Base-by-base conservation (phyloP, 2,329 filamentous ascomycete species). In the Neonectria coccinea region DNA sequence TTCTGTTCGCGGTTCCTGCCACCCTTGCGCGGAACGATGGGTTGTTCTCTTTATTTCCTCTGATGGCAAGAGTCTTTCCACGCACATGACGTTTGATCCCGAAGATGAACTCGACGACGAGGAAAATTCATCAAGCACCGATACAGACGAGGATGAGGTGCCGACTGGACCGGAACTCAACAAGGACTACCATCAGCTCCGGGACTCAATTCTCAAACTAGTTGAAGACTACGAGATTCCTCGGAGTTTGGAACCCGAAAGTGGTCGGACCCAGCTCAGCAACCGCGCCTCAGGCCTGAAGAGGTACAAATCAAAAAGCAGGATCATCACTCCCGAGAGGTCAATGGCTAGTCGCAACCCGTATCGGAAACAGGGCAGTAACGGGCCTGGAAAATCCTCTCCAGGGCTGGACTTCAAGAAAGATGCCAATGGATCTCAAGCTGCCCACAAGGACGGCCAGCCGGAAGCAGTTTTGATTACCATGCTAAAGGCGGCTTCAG, bases 1-100 rank as follows among this genome's bases (percentile, higher is more conserved):
- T 14, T 85, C 83, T 12, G 83, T 90, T 18, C 88, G 89, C 54
- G 91, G 91, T 22, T 83, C 87, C 14, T 91, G 89, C 59, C 92
- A 96, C 72, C 93, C 93, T 9, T 95, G 92, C 66, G 90, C 91
- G 1, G 93, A 97, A 78, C 85, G 90, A 60, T 97, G 93, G 93
- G 87, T 91, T 5, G 90, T 96, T 7, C 81, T 97, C 9, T 95
- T 94, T 73, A 88, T 97, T 60, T 91, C 91, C 0, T 80, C 88
- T 1, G 89, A 94, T 76, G 92, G 92, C 33, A 89, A 88, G 73
- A 84, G 84, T 56, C 81, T 97, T 44, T 90, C 89, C 8, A 86
- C 89, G 3, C 86, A 90, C 50, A 92, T 93, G 90, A 89, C 85
- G 41, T 93, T 92, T 77, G 92, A 89, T 65, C 85, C 86, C 1